Base-by-base conservation (phyloP, 441 rosid genomes). In the Gossypium davidsonii region DNA sequence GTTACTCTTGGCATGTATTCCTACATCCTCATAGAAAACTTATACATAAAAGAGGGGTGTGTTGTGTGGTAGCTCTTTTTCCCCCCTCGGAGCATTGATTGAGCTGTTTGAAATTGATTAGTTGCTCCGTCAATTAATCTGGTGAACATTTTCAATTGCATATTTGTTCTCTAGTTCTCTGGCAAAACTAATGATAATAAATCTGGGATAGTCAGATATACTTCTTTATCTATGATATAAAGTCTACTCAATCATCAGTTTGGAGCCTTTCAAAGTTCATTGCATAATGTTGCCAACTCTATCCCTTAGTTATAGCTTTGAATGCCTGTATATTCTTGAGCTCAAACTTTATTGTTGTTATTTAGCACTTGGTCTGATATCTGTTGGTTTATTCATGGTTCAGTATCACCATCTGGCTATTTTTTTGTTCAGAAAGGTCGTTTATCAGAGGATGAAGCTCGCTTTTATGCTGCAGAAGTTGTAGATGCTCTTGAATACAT, bases 401-500 rank as follows among this genome's bases (percentile, higher is more conserved):
- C 37, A 20, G n/a, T 68, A 31, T 63, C 31, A 49, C 60, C 57
- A 46, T 61, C 57, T 44, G 49, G 70, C 72, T 64, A 6, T 6
- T 57, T 21, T 31, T 78, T 23, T 34, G 28, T 77, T 72, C 88
- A 96, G 99, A 96, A 96, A 91, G 86, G 89, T 62, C 86, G 85
- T 23, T 75, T 94, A 61, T 74, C 94, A n/a, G 98, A 93, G 87
- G 89, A 91, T 69, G 99, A 96, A 82, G 94, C 98, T 83, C 84
- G 99, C 15, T 94, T 92, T 80, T 96, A 96, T 78, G 83, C 87
- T 39, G 98, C 96, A 23, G 97, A 94, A 88, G 97, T 96, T 76
- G 88, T 92, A 61, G 97, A 96, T 89, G 97, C 96, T 73, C 97
- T 96, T 51, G 98, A 96, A 81, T 96, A 96, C 80, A 94, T 96